Base-by-base conservation (phyloP, 108 stramenopile genomes). In the Cyclotella kingstonii region DNA sequence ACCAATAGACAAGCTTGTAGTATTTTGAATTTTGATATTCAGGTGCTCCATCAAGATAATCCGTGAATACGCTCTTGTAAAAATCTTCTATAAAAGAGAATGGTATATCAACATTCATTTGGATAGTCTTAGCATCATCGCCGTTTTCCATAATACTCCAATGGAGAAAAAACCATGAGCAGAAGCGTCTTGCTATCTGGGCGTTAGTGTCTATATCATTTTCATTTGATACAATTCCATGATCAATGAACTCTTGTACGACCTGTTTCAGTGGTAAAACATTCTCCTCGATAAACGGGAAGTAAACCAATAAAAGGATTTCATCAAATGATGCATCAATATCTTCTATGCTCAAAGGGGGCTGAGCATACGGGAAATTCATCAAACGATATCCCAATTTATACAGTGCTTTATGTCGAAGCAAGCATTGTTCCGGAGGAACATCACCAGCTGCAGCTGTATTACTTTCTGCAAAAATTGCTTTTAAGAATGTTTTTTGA, bases 381-480 rank as follows among this genome's bases (percentile, higher is more conserved):
- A 82, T 33, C 11, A 71, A 54, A 18, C 81, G 68, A 67, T 82
- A 82, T 26, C 81, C 81, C 60, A 82, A 55, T 35, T 60, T 57
- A 60, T 66, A 66, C 0, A 82, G 56, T 12, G 69, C 38, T 9
- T 70, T 54, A 49, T 82, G 81, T 21, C 81, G 66, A n/a, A 72
- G 38, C 15, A 60, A 48, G 54, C 60, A 58, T 40, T 79, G 46
- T 23, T 54, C 74, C 6, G 74, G 74, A 4, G 81, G 31, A n/a
- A 69, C 78, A 57, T 82, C 81, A 17, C 81, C 81, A 0, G 81
- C 77, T 3, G 68, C 55, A 5, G 65, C 52, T 15, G 81, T 79
- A 41, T 82, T 82, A 0, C 74, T 79, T 60, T 82, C 81, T 18
- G 81, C 81, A 40, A 82, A 76, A 40, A 82, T 68, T 12, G 74